These are phyloP conservation scores for Prunus mongolica DNA, from an alignment of 306 rosid species.

Conservation along the genomic window DNA sequence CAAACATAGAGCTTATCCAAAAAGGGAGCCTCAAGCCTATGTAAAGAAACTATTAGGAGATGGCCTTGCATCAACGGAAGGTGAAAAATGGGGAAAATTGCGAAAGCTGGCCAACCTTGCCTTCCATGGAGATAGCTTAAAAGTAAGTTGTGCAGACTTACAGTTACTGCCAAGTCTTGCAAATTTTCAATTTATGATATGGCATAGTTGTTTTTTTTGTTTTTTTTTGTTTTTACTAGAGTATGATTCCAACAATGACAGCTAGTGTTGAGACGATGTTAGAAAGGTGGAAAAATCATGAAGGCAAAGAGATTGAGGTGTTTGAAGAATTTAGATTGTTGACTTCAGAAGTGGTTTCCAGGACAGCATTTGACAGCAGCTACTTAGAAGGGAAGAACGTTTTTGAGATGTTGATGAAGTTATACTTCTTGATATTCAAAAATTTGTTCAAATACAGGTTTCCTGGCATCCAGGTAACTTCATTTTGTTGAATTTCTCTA, in stretches of 20 bases:
- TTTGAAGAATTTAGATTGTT: constrained; percentile 19
- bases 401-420: constrained; percentile 15
- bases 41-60: constrained; percentile 24
- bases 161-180: neutral
- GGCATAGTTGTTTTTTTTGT: neutral
- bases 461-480: constrained; percentile 25
- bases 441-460: neutral
- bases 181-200: neutral
- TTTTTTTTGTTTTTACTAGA: neutral
- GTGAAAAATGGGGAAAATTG: constrained; percentile 27
- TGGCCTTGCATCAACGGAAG: constrained; percentile 23
- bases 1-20: constrained; percentile 6
- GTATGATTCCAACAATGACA: constrained; percentile 20
- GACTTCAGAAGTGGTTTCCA: constrained; percentile 25
- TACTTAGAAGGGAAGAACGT: constrained; percentile 26
- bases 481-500: neutral
- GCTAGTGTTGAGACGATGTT: constrained; percentile 15
- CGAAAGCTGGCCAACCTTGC: constrained; percentile 16
- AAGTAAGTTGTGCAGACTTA: constrained; percentile 3
- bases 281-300: constrained; percentile 18
- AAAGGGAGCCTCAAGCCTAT: neutral
- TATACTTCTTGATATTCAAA: neutral
- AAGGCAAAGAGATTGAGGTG: constrained; percentile 23
- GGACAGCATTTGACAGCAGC: constrained; percentile 26
- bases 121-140: constrained; percentile 22